These are phyloP conservation scores for Vicia faba DNA, from an alignment of 306 rosid genomes.

Conservation along the genomic window DNA sequence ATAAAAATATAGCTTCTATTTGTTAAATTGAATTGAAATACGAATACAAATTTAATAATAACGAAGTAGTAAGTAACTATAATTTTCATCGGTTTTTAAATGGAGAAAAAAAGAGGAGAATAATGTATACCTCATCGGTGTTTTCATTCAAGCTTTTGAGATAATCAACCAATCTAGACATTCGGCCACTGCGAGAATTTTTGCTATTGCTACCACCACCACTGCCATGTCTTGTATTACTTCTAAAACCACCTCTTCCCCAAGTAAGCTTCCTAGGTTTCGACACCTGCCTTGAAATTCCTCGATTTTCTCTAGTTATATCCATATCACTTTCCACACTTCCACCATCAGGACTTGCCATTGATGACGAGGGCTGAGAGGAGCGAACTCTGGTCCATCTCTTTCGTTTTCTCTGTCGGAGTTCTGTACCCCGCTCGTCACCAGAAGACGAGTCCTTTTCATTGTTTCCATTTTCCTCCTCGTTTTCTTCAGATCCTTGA, in stretches of 20 bases:
- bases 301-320: slow-evolving; percentile 59
- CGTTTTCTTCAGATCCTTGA: slow-evolving; percentile 80
- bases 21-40: slow-evolving; percentile 34
- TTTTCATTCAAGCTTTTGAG: slow-evolving; percentile 69
- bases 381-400: slow-evolving; percentile 61
- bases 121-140: slow-evolving; percentile 61
- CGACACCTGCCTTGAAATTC: slow-evolving; percentile 64
- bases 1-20: slow-evolving; percentile 24
- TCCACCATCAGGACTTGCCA: slow-evolving; percentile 68
- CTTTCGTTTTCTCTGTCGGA: slow-evolving; percentile 64
- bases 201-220: slow-evolving; percentile 66
- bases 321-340: slow-evolving; percentile 68
- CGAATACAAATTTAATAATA: slow-evolving; percentile 14
- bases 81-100: background rate
- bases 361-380: slow-evolving; percentile 78
- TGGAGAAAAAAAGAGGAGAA: background rate
- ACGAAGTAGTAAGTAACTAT: slow-evolving; percentile 32
- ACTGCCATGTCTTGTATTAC: slow-evolving; percentile 79
- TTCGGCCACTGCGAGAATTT: slow-evolving; percentile 66
- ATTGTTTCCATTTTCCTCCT: slow-evolving; percentile 65
- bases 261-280: slow-evolving; percentile 81
- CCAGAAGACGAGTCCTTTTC: slow-evolving; percentile 74
- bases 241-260: slow-evolving; percentile 94
- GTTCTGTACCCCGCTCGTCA: slow-evolving; percentile 65
- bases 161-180: slow-evolving; percentile 76